Evolutionary conservation across 345 rosid genomes (phyloP), one percentile per base, ranked within the genome.

Genomic region (Citrus australasica): DNA sequence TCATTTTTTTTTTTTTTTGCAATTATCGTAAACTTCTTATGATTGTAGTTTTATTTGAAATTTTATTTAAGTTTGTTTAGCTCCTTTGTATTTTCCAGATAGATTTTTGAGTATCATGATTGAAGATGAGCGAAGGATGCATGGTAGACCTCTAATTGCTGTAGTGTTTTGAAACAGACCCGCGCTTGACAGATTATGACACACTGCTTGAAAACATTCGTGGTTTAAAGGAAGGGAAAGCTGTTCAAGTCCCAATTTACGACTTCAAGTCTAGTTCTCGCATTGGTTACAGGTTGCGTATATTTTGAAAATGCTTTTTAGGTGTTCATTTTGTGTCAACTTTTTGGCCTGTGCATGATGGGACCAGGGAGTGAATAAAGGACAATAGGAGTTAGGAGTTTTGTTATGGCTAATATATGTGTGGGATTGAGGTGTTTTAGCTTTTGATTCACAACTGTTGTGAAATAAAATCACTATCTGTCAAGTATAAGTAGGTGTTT

Each of bases 211-310:
- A 90, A 42, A 96, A 96, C 86, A 86, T 96, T 69, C 94, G 84
- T 28, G 97, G 94, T 69, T 80, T 96, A 42, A 92, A 83, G 86
- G 98, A 84, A 24, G 99, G 99, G 77, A 94, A 91, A 85, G 83
- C 97, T 61, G 93, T 89, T 82, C 87, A 94, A 86, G 97, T 92
- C 82, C 99, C 99, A 21, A 76, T 94, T 64, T 96, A 96, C 59
- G 98, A 96, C 88, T 94, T 92, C 93, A 96, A 96, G 90, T 79
- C 94, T 25, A 96, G 99, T 84, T 89, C 94, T 74, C 91, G 99
- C 71, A 81, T 78, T 65, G 99, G 97, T 79, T 94, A 86, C 92
- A 92, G 98, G 99, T 95, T 79, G 10, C 79, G 37, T 21, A 68
- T 83, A 78, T 76, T 1, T 46, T 46, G 5, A 11, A 46, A 46